Percentiles rank a stretch among this genome's conserved stretches.
These are phyloP conservation scores for Furcasterigmium furcatum DNA, from an alignment of 2,329 filamentous ascomycete genomes.

Conservation along the genomic window DNA sequence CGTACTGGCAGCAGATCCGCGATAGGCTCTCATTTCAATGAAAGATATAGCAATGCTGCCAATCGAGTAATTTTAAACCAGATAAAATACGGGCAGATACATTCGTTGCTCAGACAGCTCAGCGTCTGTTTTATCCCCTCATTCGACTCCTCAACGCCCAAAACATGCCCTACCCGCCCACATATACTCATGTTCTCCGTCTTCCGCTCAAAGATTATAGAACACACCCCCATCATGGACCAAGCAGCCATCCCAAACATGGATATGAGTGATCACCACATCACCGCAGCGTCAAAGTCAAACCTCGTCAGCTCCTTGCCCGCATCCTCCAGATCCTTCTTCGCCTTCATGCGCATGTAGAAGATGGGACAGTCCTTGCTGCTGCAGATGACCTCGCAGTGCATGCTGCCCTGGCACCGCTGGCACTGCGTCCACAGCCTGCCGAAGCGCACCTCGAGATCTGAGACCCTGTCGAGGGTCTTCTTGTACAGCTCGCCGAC, in stretches of 20 bases:
- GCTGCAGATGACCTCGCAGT: conserved; percentile 96
- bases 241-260: conserved; percentile 13
- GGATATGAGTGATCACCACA: conserved; percentile 37
- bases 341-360: conserved; percentile 99
- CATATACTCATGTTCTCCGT: no score
- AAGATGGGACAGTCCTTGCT: conserved; percentile 98
- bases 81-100: no score
- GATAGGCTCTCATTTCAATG: no score
- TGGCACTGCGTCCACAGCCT: conserved; percentile 98
- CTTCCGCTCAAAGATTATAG: no score
- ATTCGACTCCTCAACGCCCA: no score
- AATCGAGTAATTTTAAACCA: no score
- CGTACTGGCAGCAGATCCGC: no score
- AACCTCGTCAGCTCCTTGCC: conserved; percentile 88
- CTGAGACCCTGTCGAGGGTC: conserved; percentile 81
- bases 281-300: conserved; percentile 75
- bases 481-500: conserved; percentile 93
- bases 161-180: no score
- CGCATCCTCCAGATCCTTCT: conserved; percentile 96
- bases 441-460: conserved; percentile 89
- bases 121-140: no score
- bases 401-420: conserved; percentile 94
- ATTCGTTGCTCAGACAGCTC: no score
- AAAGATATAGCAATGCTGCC: no score
- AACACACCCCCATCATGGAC: conserved; percentile 9